Evolutionary conservation across 2,329 filamentous ascomycete genomes (phyloP).

Genomic region (Cercospora janseana): DNA sequence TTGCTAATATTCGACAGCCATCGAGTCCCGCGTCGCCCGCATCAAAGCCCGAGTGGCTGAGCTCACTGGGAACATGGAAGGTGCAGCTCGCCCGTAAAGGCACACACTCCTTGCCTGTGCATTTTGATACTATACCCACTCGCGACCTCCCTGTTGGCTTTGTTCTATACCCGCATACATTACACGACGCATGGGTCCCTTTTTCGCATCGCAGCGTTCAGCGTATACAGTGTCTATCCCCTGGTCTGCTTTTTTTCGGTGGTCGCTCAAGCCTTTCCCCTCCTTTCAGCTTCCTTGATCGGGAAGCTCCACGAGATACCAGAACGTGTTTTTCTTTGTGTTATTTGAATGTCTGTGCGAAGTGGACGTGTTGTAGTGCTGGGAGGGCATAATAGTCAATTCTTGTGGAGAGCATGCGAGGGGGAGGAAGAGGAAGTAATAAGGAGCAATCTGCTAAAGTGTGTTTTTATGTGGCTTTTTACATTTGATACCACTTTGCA

Average conservation of each 20-base stretch:
- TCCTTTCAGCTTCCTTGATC: not conserved
- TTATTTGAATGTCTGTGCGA: no score
- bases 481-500: conserved; percentile 9
- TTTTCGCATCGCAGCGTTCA: conserved; percentile 12
- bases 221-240: conserved; percentile 12
- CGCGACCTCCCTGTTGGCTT: not conserved
- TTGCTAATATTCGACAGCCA: conserved; percentile 58
- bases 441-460: conserved; percentile 2
- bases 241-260: not conserved
- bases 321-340: conserved; percentile 3
- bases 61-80: conserved; percentile 58
- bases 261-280: no score
- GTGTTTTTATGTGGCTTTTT: not conserved
- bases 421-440: not conserved
- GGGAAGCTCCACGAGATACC: conserved; percentile 10
- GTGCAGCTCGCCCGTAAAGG: conserved; percentile 7
- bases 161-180: conserved; percentile 9
- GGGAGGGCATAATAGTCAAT: not conserved
- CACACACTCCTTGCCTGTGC: no score
- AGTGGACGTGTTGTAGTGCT: not conserved
- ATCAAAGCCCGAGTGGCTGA: conserved; percentile 98
- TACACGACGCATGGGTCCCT: conserved; percentile 1
- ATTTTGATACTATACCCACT: conserved; percentile 3
- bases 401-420: no score
- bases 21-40: conserved; percentile 91